Percentiles rank a stretch among this genome's conserved stretches.
phyloP scores from a whole-genome alignment of 768 basidiomycete species.

The Lactarius deliciosus region DNA sequence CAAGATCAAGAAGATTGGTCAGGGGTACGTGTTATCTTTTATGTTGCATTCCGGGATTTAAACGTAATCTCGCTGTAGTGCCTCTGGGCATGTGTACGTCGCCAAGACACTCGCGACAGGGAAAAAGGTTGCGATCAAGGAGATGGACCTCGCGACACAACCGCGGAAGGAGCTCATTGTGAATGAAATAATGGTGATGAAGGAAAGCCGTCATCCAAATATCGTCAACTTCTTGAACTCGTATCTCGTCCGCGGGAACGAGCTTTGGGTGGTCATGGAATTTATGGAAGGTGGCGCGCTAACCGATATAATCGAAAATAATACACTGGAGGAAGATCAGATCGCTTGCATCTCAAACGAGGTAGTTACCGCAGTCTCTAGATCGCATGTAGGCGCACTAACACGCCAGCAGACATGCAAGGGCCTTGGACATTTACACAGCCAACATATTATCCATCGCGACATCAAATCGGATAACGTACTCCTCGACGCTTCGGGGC shows the following conservation, averaged over 20 bases:
- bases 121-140: conserved; percentile 94
- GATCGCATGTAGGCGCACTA: not conserved
- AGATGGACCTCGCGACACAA: conserved; percentile 95
- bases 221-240: conserved; percentile 95
- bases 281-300: conserved; percentile 98
- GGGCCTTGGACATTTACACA: conserved; percentile 89
- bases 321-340: conserved; percentile 92
- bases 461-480: conserved; percentile 98
- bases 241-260: conserved; percentile 83
- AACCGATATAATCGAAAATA: conserved; percentile 97
- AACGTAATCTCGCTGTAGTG: conserved; percentile 47
- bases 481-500: conserved; percentile 85
- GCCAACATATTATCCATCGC: conserved; percentile 92
- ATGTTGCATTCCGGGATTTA: conserved; percentile 1
- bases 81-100: conserved; percentile 97
- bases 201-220: conserved; percentile 95
- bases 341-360: conserved; percentile 90
- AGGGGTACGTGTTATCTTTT: conserved; percentile 67
- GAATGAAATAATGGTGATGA: conserved; percentile 98
- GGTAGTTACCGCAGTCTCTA: conserved; percentile 47
- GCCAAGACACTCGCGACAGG: conserved; percentile 85
- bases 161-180: conserved; percentile 97
- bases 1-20: conserved; percentile 98
- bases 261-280: conserved; percentile 98
- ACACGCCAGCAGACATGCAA: conserved; percentile 74